These are phyloP conservation scores for Leccinellum albellum DNA, from an alignment of 768 basidiomycete genomes.

Conservation along the genomic window DNA sequence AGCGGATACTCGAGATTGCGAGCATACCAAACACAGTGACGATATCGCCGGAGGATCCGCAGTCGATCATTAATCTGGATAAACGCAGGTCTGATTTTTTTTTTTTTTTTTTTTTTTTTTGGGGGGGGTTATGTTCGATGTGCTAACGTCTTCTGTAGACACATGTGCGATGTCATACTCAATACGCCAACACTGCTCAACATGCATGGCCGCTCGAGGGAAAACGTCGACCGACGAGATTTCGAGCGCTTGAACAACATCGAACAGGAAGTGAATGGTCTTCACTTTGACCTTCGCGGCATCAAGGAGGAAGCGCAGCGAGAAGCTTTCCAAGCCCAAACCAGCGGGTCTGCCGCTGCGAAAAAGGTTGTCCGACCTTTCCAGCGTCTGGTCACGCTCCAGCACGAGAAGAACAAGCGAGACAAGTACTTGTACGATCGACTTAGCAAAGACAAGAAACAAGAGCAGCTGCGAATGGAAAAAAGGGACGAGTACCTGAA, in stretches of 20 bases:
- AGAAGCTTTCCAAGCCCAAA: conserved; percentile 50
- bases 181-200: conserved; percentile 47
- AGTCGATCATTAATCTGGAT: conserved; percentile 71
- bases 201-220: conserved; percentile 43
- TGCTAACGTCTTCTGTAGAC: conserved; percentile 39
- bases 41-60: conserved; percentile 48
- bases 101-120: neutral
- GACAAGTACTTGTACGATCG: conserved; percentile 68
- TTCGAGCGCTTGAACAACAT: conserved; percentile 75
- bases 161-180: conserved; percentile 61
- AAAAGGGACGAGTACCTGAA: conserved; percentile 72
- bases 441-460: conserved; percentile 69
- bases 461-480: conserved; percentile 70
- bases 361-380: conserved; percentile 64
- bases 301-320: conserved; percentile 74
- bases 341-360: conserved; percentile 41
- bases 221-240: conserved; percentile 59
- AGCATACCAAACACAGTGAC: conserved; percentile 68
- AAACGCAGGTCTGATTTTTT: conserved; percentile 62
- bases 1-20: conserved; percentile 76
- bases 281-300: conserved; percentile 67
- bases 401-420: conserved; percentile 80
- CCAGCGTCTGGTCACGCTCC: conserved; percentile 55
- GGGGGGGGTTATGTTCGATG: neutral
- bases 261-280: conserved; percentile 57